These are phyloP conservation scores for Coemansia umbellata DNA, from an alignment of 192 early-diverging fungal species.

Conservation along the genomic window DNA sequence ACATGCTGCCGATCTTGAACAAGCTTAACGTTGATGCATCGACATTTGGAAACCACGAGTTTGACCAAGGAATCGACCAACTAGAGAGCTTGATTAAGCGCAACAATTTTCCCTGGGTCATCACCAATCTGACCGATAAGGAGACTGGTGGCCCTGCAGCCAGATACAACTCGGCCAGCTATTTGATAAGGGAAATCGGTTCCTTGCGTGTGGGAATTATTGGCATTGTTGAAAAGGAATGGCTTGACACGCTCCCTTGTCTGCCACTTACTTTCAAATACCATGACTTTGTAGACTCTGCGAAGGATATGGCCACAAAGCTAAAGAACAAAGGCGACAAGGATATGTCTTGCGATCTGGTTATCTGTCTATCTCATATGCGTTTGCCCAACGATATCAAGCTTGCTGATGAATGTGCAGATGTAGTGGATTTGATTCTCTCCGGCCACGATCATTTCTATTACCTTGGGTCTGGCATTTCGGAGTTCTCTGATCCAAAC, in stretches of 20 bases:
- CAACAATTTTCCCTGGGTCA: constrained; percentile 68
- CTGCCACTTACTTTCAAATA: constrained; percentile 57
- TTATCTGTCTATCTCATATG: constrained; percentile 72
- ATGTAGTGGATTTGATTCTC: constrained; percentile 63
- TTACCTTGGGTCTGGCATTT: constrained; percentile 53
- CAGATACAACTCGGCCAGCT: constrained; percentile 18
- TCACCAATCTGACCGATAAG: constrained; percentile 60
- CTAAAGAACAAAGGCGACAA: constrained; percentile 27
- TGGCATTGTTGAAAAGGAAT: constrained; percentile 69
- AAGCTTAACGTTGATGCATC: constrained; percentile 56
- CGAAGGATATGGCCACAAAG: constrained; percentile 30
- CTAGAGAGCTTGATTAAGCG: constrained; percentile 46
- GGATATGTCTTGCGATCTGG: constrained; percentile 55
- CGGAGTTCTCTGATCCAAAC: constrained; percentile 21
- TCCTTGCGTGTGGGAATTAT: constrained; percentile 61
- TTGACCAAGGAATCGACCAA: constrained; percentile 63
- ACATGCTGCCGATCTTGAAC: constrained; percentile 64
- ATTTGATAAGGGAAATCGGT: constrained; percentile 47
- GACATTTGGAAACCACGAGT: constrained; percentile 71
- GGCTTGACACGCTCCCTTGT: constrained; percentile 63
- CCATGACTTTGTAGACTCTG: constrained; percentile 55
- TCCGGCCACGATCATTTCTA: constrained; percentile 73
- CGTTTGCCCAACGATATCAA: constrained; percentile 64
- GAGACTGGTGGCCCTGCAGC: constrained; percentile 30
- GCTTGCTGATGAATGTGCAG: constrained; percentile 49